Percentiles rank a stretch among this genome's conserved stretches.
phyloP scores from a whole-genome alignment of 805 yeast species.

The Candida suzukii region DNA sequence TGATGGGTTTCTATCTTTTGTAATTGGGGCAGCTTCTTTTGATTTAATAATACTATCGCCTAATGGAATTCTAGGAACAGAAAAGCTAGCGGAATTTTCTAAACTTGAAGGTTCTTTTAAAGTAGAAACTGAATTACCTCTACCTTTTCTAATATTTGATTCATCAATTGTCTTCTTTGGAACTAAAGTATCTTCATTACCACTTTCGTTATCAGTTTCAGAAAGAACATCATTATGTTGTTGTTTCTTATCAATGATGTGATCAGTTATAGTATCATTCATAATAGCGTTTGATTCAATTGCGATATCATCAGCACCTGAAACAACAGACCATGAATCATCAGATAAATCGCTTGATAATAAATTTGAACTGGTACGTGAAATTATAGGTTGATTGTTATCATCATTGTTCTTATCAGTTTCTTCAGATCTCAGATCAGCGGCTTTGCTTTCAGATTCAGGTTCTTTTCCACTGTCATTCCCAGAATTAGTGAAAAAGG shows the following conservation, averaged over 20 bases:
- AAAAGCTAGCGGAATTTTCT: not conserved
- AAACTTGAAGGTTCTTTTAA: not conserved
- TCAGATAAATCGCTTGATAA: not conserved
- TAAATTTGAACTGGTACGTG: not conserved
- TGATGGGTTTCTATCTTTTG: no score
- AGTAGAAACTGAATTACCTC: conserved; percentile 3
- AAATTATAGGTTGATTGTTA: not conserved
- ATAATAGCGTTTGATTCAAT: not conserved
- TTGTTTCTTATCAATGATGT: no score
- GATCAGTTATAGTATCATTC: not conserved
- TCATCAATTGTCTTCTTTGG: not conserved
- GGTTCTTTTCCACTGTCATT: no score
- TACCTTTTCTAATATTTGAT: not conserved
- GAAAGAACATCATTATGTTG: no score
- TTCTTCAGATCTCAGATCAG: no score
- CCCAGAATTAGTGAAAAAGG: no score
- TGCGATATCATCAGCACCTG: not conserved
- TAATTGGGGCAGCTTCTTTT: no score
- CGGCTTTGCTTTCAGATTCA: no score
- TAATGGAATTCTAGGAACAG: not conserved
- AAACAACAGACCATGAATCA: conserved; percentile 12
- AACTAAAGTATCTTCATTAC: not conserved
- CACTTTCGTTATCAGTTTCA: no score
- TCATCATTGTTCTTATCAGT: no score
- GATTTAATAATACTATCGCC: no score